Percentiles rank a stretch among this genome's conserved stretches.
phyloP scores from a whole-genome alignment of 2,329 filamentous ascomycete genomes.

The Didymosphaeria variabile region DNA sequence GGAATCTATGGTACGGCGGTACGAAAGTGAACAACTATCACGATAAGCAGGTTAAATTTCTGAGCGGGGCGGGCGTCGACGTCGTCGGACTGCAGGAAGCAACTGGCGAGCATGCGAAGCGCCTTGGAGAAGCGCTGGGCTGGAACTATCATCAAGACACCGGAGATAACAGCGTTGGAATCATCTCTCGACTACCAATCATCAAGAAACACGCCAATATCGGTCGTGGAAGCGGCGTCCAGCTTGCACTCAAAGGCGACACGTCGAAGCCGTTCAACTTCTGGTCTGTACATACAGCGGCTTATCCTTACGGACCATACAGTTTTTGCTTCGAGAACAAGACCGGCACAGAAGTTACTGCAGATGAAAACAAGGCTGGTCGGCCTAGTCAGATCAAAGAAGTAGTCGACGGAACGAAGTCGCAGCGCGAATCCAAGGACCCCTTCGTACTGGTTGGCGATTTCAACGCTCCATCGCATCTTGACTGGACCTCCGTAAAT shows the following conservation, averaged over 20 bases:
- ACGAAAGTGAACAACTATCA: slow-evolving; percentile 21
- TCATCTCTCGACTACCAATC: slow-evolving; percentile 22
- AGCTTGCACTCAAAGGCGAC: slow-evolving; percentile 14
- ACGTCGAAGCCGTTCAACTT: slow-evolving; percentile 18
- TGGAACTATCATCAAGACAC: slow-evolving; percentile 21
- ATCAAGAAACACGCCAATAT: slow-evolving; percentile 15
- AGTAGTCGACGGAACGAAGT: slow-evolving; percentile 13
- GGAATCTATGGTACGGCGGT: slow-evolving; percentile 21
- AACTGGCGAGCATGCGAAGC: slow-evolving; percentile 16
- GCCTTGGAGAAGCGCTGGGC: slow-evolving; percentile 19
- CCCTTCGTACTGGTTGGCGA: slow-evolving; percentile 21
- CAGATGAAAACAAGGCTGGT: slow-evolving; percentile 10
- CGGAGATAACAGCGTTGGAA: slow-evolving; percentile 16
- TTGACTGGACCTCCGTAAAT: slow-evolving; percentile 14
- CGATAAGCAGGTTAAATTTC: slow-evolving; percentile 20
- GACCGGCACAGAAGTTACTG: background rate
- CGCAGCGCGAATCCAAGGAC: slow-evolving; percentile 13
- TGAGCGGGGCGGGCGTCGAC: slow-evolving; percentile 13
- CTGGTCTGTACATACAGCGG: slow-evolving; percentile 17
- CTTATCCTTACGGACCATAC: slow-evolving; percentile 20
- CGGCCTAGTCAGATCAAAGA: slow-evolving; percentile 12
- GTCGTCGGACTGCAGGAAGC: slow-evolving; percentile 23
- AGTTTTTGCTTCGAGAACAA: slow-evolving; percentile 21
- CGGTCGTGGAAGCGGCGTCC: slow-evolving; percentile 14
- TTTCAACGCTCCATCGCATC: slow-evolving; percentile 22